Evolutionary conservation across 768 basidiomycete species (phyloP).

Genomic region (Chalciporus piperatus): DNA sequence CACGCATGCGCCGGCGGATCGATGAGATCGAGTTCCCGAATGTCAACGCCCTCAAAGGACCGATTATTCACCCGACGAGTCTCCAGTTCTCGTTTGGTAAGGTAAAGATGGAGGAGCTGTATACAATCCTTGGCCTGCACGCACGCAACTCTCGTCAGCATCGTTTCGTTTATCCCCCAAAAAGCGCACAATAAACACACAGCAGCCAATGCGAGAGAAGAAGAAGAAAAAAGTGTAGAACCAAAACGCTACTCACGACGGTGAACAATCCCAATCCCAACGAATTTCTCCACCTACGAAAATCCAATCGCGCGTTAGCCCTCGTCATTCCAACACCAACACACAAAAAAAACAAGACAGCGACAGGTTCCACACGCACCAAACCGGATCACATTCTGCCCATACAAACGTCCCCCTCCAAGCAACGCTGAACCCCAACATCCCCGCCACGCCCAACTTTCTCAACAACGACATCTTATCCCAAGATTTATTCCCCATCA

Average conservation of each 20-base stretch:
- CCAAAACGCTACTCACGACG: slow-evolving; percentile 41
- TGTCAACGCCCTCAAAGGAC: slow-evolving; percentile 73
- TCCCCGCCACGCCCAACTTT: slow-evolving; percentile 27
- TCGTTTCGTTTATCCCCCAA: too few relatives aligned
- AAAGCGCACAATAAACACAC: too few relatives aligned
- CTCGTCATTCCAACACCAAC: too few relatives aligned
- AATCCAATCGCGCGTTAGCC: too few relatives aligned
- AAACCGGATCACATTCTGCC: slow-evolving; percentile 70
- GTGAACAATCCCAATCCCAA: slow-evolving; percentile 68
- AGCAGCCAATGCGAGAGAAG: too few relatives aligned
- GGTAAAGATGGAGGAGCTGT: slow-evolving; percentile 63
- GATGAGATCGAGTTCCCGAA: slow-evolving; percentile 63
- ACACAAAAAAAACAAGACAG: too few relatives aligned
- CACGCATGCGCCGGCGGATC: slow-evolving; percentile 20
- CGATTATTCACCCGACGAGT: slow-evolving; percentile 64
- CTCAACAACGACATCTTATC: slow-evolving; percentile 17
- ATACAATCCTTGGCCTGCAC: slow-evolving; percentile 65
- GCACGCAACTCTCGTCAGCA: too few relatives aligned
- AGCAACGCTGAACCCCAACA: slow-evolving; percentile 44
- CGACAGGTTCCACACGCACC: slow-evolving; percentile 30
- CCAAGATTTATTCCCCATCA: slow-evolving; percentile 7
- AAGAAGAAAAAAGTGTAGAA: too few relatives aligned
- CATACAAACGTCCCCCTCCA: slow-evolving; percentile 60
- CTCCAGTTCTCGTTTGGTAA: slow-evolving; percentile 70
- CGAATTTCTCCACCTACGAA: slow-evolving; percentile 53